Evolutionary conservation across 495 filamentous ascomycete species (phyloP).

Genomic region (Penicillium cosmopolitanum): DNA sequence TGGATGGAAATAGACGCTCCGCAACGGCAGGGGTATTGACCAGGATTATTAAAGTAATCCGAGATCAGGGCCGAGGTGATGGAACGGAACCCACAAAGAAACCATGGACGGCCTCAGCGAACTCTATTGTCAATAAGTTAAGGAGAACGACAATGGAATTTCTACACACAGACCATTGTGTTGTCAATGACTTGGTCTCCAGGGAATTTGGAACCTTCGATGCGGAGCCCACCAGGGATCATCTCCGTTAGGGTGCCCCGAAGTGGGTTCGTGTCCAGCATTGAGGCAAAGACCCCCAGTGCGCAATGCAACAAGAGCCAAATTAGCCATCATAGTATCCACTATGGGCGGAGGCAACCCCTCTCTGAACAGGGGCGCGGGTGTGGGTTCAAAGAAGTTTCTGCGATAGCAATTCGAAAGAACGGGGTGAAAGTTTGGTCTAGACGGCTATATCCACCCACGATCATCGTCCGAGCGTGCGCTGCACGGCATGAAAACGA

Average conservation of each 20-base stretch:
- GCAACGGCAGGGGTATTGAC: slow-evolving; percentile 6
- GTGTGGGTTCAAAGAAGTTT: slow-evolving; percentile 21
- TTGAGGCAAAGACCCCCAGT: slow-evolving; percentile 16
- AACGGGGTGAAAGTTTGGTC: slow-evolving; percentile 14
- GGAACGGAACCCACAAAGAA: slow-evolving; percentile 10
- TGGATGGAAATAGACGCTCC: slow-evolving; percentile 4
- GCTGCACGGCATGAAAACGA: slow-evolving; percentile 1
- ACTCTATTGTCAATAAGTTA: slow-evolving; percentile 26
- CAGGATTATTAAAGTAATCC: slow-evolving; percentile 19
- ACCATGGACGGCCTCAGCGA: slow-evolving; percentile 14
- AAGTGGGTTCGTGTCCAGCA: slow-evolving; percentile 7
- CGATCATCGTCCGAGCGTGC: slow-evolving; percentile 13
- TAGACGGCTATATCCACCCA: slow-evolving; percentile 20
- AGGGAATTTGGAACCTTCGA: neutral
- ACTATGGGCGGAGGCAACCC: slow-evolving; percentile 14
- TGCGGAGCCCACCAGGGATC: slow-evolving; percentile 7
- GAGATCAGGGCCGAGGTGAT: slow-evolving; percentile 10
- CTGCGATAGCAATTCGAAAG: slow-evolving; percentile 16
- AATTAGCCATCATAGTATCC: slow-evolving; percentile 9
- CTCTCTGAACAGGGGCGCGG: slow-evolving; percentile 17
- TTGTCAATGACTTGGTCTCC: neutral
- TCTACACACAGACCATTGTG: slow-evolving; percentile 3
- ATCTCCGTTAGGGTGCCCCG: slow-evolving; percentile 21
- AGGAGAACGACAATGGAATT: slow-evolving; percentile 4
- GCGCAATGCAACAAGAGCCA: neutral